Evolutionary conservation across 805 yeast species (phyloP), one percentile per base, ranked within the genome.

Genomic region (Metschnikowia lochheadii): DNA sequence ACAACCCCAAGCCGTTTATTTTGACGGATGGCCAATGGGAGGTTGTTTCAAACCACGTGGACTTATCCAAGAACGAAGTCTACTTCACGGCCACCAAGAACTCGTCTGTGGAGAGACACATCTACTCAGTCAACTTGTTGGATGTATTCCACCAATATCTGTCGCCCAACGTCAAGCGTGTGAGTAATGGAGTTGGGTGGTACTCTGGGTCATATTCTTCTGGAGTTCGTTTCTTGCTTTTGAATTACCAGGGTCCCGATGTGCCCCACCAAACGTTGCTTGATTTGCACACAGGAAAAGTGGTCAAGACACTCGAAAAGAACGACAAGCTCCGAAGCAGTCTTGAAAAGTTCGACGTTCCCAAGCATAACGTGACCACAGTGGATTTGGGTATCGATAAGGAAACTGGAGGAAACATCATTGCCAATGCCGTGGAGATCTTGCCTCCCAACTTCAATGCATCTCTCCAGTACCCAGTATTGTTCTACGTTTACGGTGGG

Each of bases 401-500:
- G 42, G 72, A 71, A 4, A 72, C 76, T 1, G 75, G 70, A 2
- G 70, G 74, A 5, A 77, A 69, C 1, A 68, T 80, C 29, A 56
- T 65, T 3, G 87, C 80, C 14, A 88, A 91, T 66, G 79, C 81
- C 29, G 76, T 82, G 51, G 97, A 91, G 65, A 85, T 89, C 5
- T 71, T 84, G 40, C 98, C 98, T 1, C 77, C 84, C 40, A 70
- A 77, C 56, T 94, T 94, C 63, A 78, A 87, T 59, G 71, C 75
- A 11, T 60, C 68, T 7, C 72, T 76, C 59, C 76, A 84, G 64
- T 90, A 92, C 64, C 98, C 98, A 0, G 83, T 94, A 0, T 74
- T 94, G 51, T 92, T 94, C 64, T 90, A 78, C 63, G 90, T 90
- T 4, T 94, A 94, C 63, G 97, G 97, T 20, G 99, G 99, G 0